These are phyloP conservation scores for Jacaranda copaia DNA, from an alignment of 257 asterid species.

Conservation along the genomic window DNA sequence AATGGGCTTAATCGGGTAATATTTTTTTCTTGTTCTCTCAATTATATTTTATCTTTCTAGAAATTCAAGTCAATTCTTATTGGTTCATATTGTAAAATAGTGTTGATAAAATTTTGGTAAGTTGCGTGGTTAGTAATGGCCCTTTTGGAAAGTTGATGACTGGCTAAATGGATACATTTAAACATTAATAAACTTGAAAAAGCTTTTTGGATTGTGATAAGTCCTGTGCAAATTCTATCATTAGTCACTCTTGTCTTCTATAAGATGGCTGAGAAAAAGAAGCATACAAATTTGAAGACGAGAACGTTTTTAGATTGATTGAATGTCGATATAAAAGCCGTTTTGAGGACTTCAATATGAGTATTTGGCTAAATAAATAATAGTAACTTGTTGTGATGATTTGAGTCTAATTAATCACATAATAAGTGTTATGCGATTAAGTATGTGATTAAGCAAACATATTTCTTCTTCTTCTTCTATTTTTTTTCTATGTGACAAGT, in stretches of 20 bases:
- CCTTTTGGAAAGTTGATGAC: constrained; percentile 53
- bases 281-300: too few species aligned
- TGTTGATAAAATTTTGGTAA: constrained; percentile 61
- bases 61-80: background rate
- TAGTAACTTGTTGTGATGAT: too few species aligned
- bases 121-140: constrained; percentile 56
- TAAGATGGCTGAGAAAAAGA: constrained; percentile 27
- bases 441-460: too few species aligned
- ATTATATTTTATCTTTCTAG: constrained; percentile 31
- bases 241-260: constrained; percentile 39
- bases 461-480: too few species aligned
- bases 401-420: too few species aligned
- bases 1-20: constrained; percentile 52
- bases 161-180: constrained; percentile 52
- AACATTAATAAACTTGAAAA: constrained; percentile 48
- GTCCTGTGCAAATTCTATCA: constrained; percentile 35
- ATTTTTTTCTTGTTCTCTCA: constrained; percentile 19
- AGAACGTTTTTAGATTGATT: too few species aligned
- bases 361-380: too few species aligned
- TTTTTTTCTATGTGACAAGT: too few species aligned
- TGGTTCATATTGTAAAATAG: background rate
- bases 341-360: too few species aligned
- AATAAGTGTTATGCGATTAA: too few species aligned
- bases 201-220: constrained; percentile 48
- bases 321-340: too few species aligned